phyloP scores from a whole-genome alignment of 768 basidiomycete genomes.

The Lenzites betulinus region DNA sequence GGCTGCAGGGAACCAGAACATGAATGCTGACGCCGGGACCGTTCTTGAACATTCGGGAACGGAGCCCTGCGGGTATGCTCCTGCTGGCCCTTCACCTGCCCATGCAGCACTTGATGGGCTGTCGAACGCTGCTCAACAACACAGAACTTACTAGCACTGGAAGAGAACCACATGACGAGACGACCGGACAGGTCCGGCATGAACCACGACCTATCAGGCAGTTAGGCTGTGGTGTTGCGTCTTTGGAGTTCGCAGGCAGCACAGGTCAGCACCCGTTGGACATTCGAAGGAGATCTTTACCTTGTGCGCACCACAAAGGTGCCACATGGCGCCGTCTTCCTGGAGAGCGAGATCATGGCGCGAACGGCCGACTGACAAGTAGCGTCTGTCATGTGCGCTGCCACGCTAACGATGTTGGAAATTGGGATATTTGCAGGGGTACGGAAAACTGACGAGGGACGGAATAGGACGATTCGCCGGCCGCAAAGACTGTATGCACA shows the following conservation, averaged over 20 bases:
- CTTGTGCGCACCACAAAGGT: too few relatives aligned
- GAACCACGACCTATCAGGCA: background rate
- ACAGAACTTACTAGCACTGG: background rate
- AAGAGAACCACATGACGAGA: too few relatives aligned
- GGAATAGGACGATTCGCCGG: too few relatives aligned
- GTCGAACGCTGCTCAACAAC: background rate
- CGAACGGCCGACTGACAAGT: too few relatives aligned
- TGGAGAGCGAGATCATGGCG: too few relatives aligned
- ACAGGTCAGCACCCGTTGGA: too few relatives aligned
- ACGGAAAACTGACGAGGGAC: background rate
- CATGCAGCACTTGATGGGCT: background rate
- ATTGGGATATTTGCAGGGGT: background rate
- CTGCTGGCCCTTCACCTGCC: background rate
- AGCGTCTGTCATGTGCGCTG: background rate
- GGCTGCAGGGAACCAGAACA: background rate
- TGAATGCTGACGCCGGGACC: background rate
- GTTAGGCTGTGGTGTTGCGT: too few relatives aligned
- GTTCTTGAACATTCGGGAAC: slow-evolving; percentile 9
- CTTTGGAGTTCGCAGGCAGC: too few relatives aligned
- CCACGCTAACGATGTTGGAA: background rate
- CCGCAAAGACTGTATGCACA: too few relatives aligned
- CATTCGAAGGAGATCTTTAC: too few relatives aligned
- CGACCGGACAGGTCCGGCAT: background rate
- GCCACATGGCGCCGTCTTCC: too few relatives aligned
- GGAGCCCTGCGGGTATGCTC: too few relatives aligned